A percentile compares a stretch with the other conserved stretches of the same genome.
Evolutionary conservation across 257 asterid genomes (phyloP).

Genomic region (Craterostigma plantagineum): DNA sequence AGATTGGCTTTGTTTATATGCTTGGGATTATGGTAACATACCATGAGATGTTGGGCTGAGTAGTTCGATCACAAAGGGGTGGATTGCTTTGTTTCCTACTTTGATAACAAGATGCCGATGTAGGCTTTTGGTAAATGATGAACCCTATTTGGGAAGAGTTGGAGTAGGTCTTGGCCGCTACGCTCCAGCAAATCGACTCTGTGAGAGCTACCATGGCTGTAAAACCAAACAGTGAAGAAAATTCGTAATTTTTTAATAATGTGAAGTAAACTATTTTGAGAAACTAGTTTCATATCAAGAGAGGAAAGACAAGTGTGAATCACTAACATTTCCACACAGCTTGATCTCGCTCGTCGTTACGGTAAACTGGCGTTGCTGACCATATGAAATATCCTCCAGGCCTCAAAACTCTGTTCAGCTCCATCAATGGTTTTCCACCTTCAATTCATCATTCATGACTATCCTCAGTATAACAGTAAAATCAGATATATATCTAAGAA

Average conservation of each 20-base stretch:
- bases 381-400: slow-evolving; percentile 94
- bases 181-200: slow-evolving; percentile 75
- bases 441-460: slow-evolving; percentile 16
- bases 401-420: slow-evolving; percentile 82
- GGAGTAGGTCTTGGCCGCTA: slow-evolving; percentile 28
- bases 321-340: slow-evolving; percentile 66
- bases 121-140: slow-evolving; percentile 72
- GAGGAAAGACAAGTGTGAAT: slow-evolving; percentile 4
- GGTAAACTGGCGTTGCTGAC: slow-evolving; percentile 97
- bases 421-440: slow-evolving; percentile 87
- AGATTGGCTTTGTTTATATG: too few species aligned
- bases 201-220: slow-evolving; percentile 83
- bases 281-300: neutral
- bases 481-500: slow-evolving; percentile 5
- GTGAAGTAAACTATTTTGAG: neutral
- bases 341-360: slow-evolving; percentile 40
- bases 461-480: neutral
- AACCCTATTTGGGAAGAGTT: slow-evolving; percentile 36
- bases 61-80: slow-evolving; percentile 45
- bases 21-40: too few species aligned
- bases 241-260: too few species aligned
- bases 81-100: slow-evolving; percentile 42
- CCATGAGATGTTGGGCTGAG: slow-evolving; percentile 53
- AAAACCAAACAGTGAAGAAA: slow-evolving; percentile 15
- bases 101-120: slow-evolving; percentile 57